Evolutionary conservation across 805 yeast genomes (phyloP).

Genomic region (Ogataea chonburiensis): DNA sequence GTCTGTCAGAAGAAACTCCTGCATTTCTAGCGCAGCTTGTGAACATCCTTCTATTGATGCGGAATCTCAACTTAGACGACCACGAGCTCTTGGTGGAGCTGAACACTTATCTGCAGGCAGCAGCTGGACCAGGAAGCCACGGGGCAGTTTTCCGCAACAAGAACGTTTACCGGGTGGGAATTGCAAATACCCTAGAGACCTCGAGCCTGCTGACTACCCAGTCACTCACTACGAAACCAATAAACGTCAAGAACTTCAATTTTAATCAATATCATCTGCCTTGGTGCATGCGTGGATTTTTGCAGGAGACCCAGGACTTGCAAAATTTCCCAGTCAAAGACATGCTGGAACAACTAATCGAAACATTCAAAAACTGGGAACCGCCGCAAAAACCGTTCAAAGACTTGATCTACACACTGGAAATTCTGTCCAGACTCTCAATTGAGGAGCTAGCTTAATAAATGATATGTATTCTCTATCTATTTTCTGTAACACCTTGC

Average conservation of each 20-base stretch:
- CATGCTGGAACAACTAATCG: constrained; percentile 42
- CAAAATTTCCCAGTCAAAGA: constrained; percentile 51
- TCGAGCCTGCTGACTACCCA: constrained; percentile 49
- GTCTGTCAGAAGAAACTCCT: constrained; percentile 54
- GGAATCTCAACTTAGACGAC: constrained; percentile 32
- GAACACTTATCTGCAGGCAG: constrained; percentile 73
- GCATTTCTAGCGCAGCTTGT: constrained; percentile 41
- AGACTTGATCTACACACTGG: constrained; percentile 64
- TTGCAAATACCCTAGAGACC: constrained; percentile 73
- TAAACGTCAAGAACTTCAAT: constrained; percentile 49
- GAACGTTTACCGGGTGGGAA: constrained; percentile 74
- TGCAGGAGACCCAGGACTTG: constrained; percentile 55
- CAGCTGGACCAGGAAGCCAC: constrained; percentile 75
- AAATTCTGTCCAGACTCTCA: constrained; percentile 26
- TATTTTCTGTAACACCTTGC: constrained; percentile 12
- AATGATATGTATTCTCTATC: constrained; percentile 1
- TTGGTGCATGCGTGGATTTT: constrained; percentile 86
- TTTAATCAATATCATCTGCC: constrained; percentile 85
- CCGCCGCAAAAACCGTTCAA: constrained; percentile 77
- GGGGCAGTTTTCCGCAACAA: constrained; percentile 55
- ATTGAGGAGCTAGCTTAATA: constrained; percentile 10
- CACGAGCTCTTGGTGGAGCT: constrained; percentile 51
- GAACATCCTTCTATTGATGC: constrained; percentile 23
- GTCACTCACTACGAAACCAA: constrained; percentile 34
- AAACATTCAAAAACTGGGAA: constrained; percentile 74